Evolutionary conservation across 805 yeast genomes (phyloP).

Genomic region (Soucietia sequanensis): DNA sequence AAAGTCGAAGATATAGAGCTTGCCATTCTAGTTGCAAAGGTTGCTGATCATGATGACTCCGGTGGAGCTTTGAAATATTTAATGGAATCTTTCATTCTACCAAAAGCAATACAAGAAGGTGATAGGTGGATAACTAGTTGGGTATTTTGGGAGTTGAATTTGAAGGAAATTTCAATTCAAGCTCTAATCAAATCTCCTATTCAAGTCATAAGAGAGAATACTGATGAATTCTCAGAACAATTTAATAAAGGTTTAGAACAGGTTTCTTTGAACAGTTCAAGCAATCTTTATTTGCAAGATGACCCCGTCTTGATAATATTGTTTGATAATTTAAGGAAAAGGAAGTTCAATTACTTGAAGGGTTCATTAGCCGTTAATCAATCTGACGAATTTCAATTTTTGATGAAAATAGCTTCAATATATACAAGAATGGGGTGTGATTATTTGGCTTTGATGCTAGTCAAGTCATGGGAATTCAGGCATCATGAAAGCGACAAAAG

Average conservation of each 20-base stretch:
- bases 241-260: conserved; percentile 12
- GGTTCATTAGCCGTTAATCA: conserved; percentile 48
- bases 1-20: conserved; percentile 68
- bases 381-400: conserved; percentile 56
- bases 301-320: conserved; percentile 80
- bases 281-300: conserved; percentile 51
- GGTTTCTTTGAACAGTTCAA: conserved; percentile 11
- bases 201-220: conserved; percentile 21
- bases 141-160: conserved; percentile 64
- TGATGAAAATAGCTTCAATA: conserved; percentile 61
- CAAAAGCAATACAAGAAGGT: conserved; percentile 56
- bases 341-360: conserved; percentile 46
- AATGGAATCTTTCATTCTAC: conserved; percentile 51
- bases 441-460: conserved; percentile 60
- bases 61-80: conserved; percentile 38
- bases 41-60: conserved; percentile 50
- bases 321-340: conserved; percentile 59
- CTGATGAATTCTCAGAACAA: conserved; percentile 18
- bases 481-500: conserved; percentile 7
- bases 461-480: conserved; percentile 66
- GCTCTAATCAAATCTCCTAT: conserved; percentile 61
- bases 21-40: conserved; percentile 79
- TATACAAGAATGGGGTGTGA: conserved; percentile 93
- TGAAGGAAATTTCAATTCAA: conserved; percentile 49
- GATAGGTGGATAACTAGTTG: conserved; percentile 84